These are phyloP conservation scores for Solanum boliviense DNA, from an alignment of 257 asterid species.

Conservation along the genomic window DNA sequence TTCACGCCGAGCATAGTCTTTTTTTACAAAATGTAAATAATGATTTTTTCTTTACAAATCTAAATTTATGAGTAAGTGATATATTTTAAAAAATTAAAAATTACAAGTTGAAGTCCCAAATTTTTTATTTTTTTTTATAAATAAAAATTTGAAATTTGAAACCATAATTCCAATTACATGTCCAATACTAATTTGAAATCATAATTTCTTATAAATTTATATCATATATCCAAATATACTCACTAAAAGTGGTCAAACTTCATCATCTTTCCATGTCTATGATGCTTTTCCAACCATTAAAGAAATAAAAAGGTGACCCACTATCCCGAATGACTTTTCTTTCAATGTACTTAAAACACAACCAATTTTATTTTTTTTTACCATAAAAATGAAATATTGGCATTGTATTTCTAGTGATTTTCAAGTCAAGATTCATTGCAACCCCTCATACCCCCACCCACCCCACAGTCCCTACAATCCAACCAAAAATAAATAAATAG, in stretches of 20 bases:
- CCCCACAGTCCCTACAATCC: not conserved
- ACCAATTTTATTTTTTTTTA: no score
- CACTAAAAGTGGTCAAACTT: not conserved
- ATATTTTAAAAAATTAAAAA: no score
- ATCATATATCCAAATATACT: not conserved
- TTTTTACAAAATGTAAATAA: no score
- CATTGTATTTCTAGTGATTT: not conserved
- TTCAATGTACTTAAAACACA: not conserved
- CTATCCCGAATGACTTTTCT: not conserved
- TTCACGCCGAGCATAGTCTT: not conserved
- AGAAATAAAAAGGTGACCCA: not conserved
- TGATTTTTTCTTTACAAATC: not conserved
- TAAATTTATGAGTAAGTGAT: not conserved
- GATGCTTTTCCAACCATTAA: not conserved
- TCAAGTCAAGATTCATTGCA: not conserved
- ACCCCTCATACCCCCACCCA: no score
- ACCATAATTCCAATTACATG: no score
- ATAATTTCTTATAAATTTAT: not conserved
- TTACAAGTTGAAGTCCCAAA: not conserved
- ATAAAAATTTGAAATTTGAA: no score
- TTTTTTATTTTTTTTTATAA: no score
- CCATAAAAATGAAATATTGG: not conserved
- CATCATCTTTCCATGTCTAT: not conserved
- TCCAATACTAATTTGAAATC: no score
- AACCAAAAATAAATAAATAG: no score